phyloP scores from a whole-genome alignment of 2,329 filamentous ascomycete genomes.

The Westerdykella ornata region DNA sequence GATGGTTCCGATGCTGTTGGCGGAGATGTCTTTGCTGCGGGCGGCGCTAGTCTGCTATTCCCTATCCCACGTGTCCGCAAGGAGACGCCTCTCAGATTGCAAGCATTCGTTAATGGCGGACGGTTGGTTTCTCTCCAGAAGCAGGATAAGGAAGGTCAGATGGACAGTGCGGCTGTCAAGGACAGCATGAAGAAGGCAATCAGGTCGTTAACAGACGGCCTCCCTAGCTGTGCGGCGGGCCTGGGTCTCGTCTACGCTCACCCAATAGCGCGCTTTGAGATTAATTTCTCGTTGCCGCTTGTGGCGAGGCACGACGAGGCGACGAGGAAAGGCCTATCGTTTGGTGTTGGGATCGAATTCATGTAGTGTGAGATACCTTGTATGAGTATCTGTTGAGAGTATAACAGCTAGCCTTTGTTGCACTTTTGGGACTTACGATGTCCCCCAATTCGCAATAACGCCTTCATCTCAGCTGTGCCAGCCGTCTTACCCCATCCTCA shows the following conservation, averaged over 20 bases:
- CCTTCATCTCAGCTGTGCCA: no score
- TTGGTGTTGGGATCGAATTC: constrained; percentile 96
- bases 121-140: constrained; percentile 69
- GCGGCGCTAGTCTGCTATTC: constrained; percentile 75
- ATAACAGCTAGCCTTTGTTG: not conserved
- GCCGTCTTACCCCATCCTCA: constrained; percentile 8
- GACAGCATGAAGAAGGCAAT: constrained; percentile 57
- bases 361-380: constrained; percentile 49
- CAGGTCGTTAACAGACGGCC: constrained; percentile 62
- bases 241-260: constrained; percentile 92
- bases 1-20: constrained; percentile 82
- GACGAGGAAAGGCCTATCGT: constrained; percentile 80
- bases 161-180: constrained; percentile 47
- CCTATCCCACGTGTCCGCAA: constrained; percentile 76
- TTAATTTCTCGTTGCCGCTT: constrained; percentile 89
- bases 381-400: not conserved
- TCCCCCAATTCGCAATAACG: no score
- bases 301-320: constrained; percentile 77
- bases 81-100: constrained; percentile 77
- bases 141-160: constrained; percentile 39
- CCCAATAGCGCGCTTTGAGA: constrained; percentile 84
- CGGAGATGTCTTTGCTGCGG: constrained; percentile 86
- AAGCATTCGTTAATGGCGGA: constrained; percentile 87
- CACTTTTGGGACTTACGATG: no score
- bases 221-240: constrained; percentile 81